A percentile compares a stretch with the other conserved stretches of the same genome.
Conservation (phyloP, 2,329 filamentous ascomycete species). For the Scedosporium aurantiacum region DNA sequence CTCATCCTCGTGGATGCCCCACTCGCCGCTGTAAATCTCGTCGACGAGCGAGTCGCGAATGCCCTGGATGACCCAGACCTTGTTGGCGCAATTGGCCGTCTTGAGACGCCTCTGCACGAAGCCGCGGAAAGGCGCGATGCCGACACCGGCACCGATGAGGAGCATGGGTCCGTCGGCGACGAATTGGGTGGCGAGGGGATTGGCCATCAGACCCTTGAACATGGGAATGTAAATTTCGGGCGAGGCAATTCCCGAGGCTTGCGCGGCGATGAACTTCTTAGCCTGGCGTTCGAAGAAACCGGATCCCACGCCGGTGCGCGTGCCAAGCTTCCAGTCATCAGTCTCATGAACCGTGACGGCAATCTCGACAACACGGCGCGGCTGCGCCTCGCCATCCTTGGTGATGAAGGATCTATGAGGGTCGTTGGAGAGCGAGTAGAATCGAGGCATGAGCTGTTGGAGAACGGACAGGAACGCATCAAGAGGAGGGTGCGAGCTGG, state of each 20-base stretch:
- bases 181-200: slow-evolving; percentile 86
- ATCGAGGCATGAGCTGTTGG: slow-evolving; percentile 87
- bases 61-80: slow-evolving; percentile 93
- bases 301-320: slow-evolving; percentile 75
- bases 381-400: slow-evolving; percentile 41
- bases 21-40: slow-evolving; percentile 92
- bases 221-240: slow-evolving; percentile 67
- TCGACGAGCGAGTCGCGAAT: slow-evolving; percentile 90
- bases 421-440: slow-evolving; percentile 96
- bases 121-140: slow-evolving; percentile 92
- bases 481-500: slow-evolving; percentile 78
- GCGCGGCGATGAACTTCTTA: slow-evolving; percentile 56
- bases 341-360: slow-evolving; percentile 93
- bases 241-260: slow-evolving; percentile 44
- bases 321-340: slow-evolving; percentile 61
- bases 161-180: slow-evolving; percentile 94
- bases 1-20: slow-evolving; percentile 83
- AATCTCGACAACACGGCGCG: slow-evolving; percentile 78
- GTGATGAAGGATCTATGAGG: slow-evolving; percentile 65
- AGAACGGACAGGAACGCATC: slow-evolving; percentile 70
- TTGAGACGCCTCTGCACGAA: slow-evolving; percentile 91
- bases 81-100: slow-evolving; percentile 93
- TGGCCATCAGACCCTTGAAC: slow-evolving; percentile 98
- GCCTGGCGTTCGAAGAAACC: slow-evolving; percentile 89
- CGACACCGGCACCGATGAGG: slow-evolving; percentile 89